Evolutionary conservation across 2,329 filamentous ascomycete genomes (phyloP).

Genomic region (Celoporthe dispersa): DNA sequence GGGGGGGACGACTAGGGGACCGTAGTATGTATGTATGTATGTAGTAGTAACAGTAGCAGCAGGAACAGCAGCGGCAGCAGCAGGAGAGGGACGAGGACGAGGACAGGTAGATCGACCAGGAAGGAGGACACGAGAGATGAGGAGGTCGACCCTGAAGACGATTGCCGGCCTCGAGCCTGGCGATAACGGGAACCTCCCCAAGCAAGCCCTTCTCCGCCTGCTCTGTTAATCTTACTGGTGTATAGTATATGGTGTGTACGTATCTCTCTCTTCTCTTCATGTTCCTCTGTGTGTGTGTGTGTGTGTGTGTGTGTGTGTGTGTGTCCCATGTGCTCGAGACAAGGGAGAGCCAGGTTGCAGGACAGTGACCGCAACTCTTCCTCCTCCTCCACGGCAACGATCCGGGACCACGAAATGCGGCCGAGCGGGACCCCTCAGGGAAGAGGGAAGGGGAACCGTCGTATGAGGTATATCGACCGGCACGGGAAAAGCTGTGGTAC

Average conservation of each 20-base stretch:
- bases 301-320: background rate
- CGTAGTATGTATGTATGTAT: background rate
- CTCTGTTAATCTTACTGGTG: slow-evolving; percentile 6
- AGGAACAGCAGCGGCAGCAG: background rate
- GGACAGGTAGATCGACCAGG: background rate
- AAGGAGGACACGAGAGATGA: background rate
- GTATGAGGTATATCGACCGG: slow-evolving; percentile 24
- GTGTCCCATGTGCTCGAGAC: slow-evolving; percentile 21
- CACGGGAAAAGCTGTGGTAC: slow-evolving; percentile 30
- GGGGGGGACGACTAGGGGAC: slow-evolving; percentile 4
- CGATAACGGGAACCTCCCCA: slow-evolving; percentile 18
- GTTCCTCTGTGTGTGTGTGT: background rate
- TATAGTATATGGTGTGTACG: slow-evolving; percentile 17
- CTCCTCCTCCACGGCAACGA: background rate
- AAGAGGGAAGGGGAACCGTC: background rate
- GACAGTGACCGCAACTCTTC: slow-evolving; percentile 29
- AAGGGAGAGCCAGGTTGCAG: slow-evolving; percentile 27
- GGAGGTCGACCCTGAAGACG: slow-evolving; percentile 19
- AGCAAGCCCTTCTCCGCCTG: slow-evolving; percentile 15
- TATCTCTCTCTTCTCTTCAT: background rate
- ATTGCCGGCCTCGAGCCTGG: slow-evolving; percentile 25
- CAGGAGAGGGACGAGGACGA: background rate
- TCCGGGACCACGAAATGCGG: slow-evolving; percentile 22
- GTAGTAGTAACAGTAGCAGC: background rate
- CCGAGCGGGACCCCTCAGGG: slow-evolving; percentile 21